A percentile compares a stretch with the other conserved stretches of the same genome.
phyloP scores from a whole-genome alignment of 306 rosid genomes.

The Trichosanthes truncata region DNA sequence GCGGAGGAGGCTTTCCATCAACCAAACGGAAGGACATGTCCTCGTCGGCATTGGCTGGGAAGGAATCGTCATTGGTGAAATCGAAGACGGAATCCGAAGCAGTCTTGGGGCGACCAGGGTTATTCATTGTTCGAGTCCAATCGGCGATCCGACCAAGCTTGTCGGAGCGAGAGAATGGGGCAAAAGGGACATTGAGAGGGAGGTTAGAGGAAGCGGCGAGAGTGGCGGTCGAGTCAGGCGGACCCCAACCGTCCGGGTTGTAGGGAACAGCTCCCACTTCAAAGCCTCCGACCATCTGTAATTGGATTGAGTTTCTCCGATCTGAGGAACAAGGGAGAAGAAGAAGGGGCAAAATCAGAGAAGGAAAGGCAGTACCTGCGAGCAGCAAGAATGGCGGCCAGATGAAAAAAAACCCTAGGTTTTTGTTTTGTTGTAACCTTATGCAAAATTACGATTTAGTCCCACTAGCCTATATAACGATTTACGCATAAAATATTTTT shows the following conservation, averaged over 20 bases:
- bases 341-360: neutral
- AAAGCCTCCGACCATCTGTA: conserved; percentile 25
- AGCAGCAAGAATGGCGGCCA: neutral
- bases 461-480: neutral
- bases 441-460: neutral
- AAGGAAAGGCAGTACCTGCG: neutral
- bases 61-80: conserved; percentile 73
- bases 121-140: conserved; percentile 75
- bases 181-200: conserved; percentile 72
- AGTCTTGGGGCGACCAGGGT: conserved; percentile 49
- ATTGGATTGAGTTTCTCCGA: neutral
- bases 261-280: conserved; percentile 68
- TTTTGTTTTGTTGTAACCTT: neutral
- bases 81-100: conserved; percentile 76
- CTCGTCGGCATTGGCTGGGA: conserved; percentile 50
- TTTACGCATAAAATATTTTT: neutral
- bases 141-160: conserved; percentile 87
- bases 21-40: conserved; percentile 70
- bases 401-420: neutral
- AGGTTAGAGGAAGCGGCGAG: conserved; percentile 28
- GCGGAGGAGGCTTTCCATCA: conserved; percentile 81
- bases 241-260: conserved; percentile 92
- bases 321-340: neutral
- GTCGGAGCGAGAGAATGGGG: conserved; percentile 87
- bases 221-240: conserved; percentile 38